Percentiles rank a stretch among this genome's conserved stretches.
Evolutionary conservation across 768 basidiomycete species (phyloP).

Genomic region (Infundibulicybe gibba): DNA sequence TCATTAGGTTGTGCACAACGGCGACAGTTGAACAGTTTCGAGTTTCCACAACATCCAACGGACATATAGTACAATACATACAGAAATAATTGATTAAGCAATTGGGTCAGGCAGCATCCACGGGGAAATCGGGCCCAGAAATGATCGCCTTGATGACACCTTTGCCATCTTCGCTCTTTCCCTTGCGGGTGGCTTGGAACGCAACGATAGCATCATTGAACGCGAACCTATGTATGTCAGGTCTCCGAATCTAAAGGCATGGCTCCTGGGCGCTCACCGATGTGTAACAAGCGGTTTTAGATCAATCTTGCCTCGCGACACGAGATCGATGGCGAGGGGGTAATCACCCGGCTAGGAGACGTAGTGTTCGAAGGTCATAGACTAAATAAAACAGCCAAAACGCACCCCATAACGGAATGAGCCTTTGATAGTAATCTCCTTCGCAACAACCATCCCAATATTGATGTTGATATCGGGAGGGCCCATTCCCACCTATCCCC

Average conservation of each 20-base stretch:
- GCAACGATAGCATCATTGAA: slow-evolving; percentile 79
- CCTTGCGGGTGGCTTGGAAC: slow-evolving; percentile 76
- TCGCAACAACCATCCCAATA: slow-evolving; percentile 61
- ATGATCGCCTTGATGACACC: slow-evolving; percentile 89
- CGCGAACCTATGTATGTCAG: slow-evolving; percentile 43
- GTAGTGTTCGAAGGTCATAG: neutral
- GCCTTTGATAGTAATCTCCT: slow-evolving; percentile 81
- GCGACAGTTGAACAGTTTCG: too few relatives aligned
- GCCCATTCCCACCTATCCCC: slow-evolving; percentile 79
- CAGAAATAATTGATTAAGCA: too few relatives aligned
- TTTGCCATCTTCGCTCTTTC: slow-evolving; percentile 84
- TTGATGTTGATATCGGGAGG: slow-evolving; percentile 72
- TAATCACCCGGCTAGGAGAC: slow-evolving; percentile 73
- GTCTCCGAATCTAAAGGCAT: slow-evolving; percentile 2
- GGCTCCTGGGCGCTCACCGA: slow-evolving; percentile 39
- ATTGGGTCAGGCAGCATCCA: slow-evolving; percentile 23
- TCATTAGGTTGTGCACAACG: too few relatives aligned
- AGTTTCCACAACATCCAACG: too few relatives aligned
- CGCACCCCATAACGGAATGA: slow-evolving; percentile 89
- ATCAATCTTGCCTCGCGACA: slow-evolving; percentile 77
- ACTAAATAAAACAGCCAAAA: slow-evolving; percentile 5
- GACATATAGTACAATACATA: too few relatives aligned
- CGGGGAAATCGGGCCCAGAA: slow-evolving; percentile 66
- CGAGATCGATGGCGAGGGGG: slow-evolving; percentile 79
- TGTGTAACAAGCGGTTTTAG: slow-evolving; percentile 89